These are phyloP conservation scores for Eucalyptus cloeziana DNA, from an alignment of 345 rosid genomes.

Conservation along the genomic window DNA sequence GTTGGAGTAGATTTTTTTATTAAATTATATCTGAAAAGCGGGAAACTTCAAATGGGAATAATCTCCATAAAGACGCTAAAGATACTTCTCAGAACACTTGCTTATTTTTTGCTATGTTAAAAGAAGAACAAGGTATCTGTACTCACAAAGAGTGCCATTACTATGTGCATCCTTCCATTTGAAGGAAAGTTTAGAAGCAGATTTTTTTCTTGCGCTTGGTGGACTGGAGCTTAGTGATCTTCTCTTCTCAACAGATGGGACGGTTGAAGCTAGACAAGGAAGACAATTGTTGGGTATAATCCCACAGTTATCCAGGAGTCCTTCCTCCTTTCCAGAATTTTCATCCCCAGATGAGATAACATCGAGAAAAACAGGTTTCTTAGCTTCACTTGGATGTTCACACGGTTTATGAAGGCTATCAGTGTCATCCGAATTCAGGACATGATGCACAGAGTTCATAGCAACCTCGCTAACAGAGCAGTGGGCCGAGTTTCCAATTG, in stretches of 20 bases:
- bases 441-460: slow-evolving; percentile 3
- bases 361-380: slow-evolving; percentile 42
- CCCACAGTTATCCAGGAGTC: slow-evolving; percentile 51
- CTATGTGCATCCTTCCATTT: slow-evolving; percentile 79
- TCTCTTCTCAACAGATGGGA: slow-evolving; percentile 63
- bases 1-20: not conserved
- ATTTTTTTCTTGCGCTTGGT: slow-evolving; percentile 42
- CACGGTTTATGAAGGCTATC: slow-evolving; percentile 15
- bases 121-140: not conserved
- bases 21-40: not conserved
- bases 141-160: slow-evolving; percentile 54
- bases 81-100: not conserved
- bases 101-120: not conserved
- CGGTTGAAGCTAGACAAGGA: slow-evolving; percentile 73
- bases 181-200: slow-evolving; percentile 51
- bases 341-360: slow-evolving; percentile 50
- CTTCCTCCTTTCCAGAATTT: slow-evolving; percentile 24
- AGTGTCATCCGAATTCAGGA: slow-evolving; percentile 6
- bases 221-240: slow-evolving; percentile 60
- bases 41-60: not conserved
- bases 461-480: not conserved
- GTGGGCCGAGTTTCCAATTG: slow-evolving; percentile 10
- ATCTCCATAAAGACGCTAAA: not conserved
- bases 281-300: slow-evolving; percentile 65
- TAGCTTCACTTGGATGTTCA: slow-evolving; percentile 12